phyloP scores from a whole-genome alignment of 2,329 filamentous ascomycete species.

The Colletotrichum caudatum region DNA sequence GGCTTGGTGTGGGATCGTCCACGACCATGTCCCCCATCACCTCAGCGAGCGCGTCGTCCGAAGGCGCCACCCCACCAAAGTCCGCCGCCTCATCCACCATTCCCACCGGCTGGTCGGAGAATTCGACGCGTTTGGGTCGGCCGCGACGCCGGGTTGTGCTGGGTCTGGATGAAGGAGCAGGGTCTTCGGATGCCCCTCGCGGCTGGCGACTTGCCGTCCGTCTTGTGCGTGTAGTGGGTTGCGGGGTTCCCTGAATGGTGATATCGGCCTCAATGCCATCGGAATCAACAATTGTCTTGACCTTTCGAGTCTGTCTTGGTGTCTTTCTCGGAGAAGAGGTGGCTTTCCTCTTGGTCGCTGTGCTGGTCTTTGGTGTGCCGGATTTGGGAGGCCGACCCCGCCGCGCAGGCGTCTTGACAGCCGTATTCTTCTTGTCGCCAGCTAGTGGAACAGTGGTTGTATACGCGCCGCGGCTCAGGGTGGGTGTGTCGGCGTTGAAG shows the following conservation, averaged over 20 bases:
- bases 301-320: slow-evolving; percentile 50
- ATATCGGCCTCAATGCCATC: slow-evolving; percentile 47
- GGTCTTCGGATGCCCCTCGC: slow-evolving; percentile 21
- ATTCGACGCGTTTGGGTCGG: slow-evolving; percentile 34
- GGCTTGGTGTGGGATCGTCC: slow-evolving; percentile 47
- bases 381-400: slow-evolving; percentile 62
- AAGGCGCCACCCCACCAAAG: slow-evolving; percentile 14
- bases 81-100: slow-evolving; percentile 43
- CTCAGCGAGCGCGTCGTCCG: slow-evolving; percentile 38
- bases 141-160: slow-evolving; percentile 24
- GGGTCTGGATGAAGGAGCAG: slow-evolving; percentile 25
- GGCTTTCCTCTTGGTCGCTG: slow-evolving; percentile 58
- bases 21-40: slow-evolving; percentile 49
- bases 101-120: slow-evolving; percentile 41
- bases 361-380: slow-evolving; percentile 63
- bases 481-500: slow-evolving; percentile 59
- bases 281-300: slow-evolving; percentile 46
- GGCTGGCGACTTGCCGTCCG: slow-evolving; percentile 26
- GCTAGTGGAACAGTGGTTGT: slow-evolving; percentile 66
- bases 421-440: slow-evolving; percentile 55
- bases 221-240: slow-evolving; percentile 45
- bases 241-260: slow-evolving; percentile 50
- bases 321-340: slow-evolving; percentile 56
- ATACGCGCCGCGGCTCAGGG: slow-evolving; percentile 55
- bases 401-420: slow-evolving; percentile 54